These are phyloP conservation scores for Hemisphaericaspora xylanilytica DNA, from an alignment of 1,139 yeast species.

Conservation along the genomic window DNA sequence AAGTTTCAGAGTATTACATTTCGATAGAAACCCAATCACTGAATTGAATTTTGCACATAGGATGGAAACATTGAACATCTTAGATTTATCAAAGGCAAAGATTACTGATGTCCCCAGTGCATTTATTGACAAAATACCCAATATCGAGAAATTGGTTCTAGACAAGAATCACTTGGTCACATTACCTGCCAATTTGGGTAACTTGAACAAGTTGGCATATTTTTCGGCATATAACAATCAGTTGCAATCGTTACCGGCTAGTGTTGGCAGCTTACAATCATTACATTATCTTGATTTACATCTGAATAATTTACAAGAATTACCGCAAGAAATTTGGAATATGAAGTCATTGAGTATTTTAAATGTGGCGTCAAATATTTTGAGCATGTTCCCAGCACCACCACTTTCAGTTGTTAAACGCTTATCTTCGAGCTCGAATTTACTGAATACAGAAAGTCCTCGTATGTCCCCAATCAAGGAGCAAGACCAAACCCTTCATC, in stretches of 20 bases:
- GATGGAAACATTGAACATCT: constrained; percentile 61
- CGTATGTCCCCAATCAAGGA: background rate
- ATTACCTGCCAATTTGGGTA: constrained; percentile 68
- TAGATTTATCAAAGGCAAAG: constrained; percentile 81
- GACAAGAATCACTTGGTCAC: constrained; percentile 82
- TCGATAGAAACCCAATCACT: constrained; percentile 75
- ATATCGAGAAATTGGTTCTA: constrained; percentile 69
- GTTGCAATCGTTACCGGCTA: constrained; percentile 67
- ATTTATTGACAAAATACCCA: constrained; percentile 59
- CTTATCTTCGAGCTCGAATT: constrained; percentile 33
- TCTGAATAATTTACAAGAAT: constrained; percentile 71
- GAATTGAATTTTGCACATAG: constrained; percentile 60
- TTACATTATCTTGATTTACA: constrained; percentile 78
- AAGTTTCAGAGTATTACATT: constrained; percentile 49
- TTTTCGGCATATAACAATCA: constrained; percentile 76
- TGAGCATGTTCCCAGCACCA: constrained; percentile 65
- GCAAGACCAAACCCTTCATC: background rate
- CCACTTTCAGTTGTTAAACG: constrained; percentile 38
- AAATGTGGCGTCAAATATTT: constrained; percentile 78
- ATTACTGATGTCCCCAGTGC: constrained; percentile 69
- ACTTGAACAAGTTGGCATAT: constrained; percentile 56
- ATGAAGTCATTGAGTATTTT: constrained; percentile 55
- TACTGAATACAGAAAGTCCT: constrained; percentile 13
- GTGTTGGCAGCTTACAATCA: constrained; percentile 58
- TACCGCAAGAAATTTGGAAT: constrained; percentile 71